Evolutionary conservation across 371 early-diverging fungal species (phyloP), one percentile per base, ranked within the genome.

Genomic region (Mortierella sp.): DNA sequence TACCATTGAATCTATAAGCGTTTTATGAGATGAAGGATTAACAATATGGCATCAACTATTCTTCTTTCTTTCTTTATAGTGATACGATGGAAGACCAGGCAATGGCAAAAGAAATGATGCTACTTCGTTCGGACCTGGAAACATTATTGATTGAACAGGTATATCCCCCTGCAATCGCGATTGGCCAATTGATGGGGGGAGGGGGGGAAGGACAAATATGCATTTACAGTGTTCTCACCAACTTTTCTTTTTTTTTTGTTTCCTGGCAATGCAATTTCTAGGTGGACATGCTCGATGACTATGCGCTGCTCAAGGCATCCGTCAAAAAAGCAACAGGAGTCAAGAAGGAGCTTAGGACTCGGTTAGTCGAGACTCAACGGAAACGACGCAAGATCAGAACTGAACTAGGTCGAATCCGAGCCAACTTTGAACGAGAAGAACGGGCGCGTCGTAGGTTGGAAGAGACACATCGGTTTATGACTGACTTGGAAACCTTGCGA

Each of bases 221-320:
- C 46, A 46, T 46, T 16, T 16, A 50, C n/a, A 50, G 21, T 2
- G 50, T 50, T n/a, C 16, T n/a, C 50, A 50, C 50, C 7, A 53
- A 55, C 25, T 23, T 0, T 7, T 9, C 4, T 14, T 44, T 7
- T n/a, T 23, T 3, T 9, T 52, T 18, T 56, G 21, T 55, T 4
- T 7, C 7, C 5, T 21, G 28, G 21, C 12, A 19, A 66, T 30
- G 25, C 53, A 19, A 23, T 53, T 9, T 23, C 9, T 64, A 75
- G 72, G 77, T 79, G n/a, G 80, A 79, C 15, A 37, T 73, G 47
- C 66, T 72, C 52, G 72, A 72, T 45, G 80, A 79, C n/a, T 66
- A 79, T 19, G 62, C 69, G 1, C 57, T 79, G 4, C 23, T 79
- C 19, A 46, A 53, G 19, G 73, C 80, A 1, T 79, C 80, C 0